phyloP scores from a whole-genome alignment of 2,329 filamentous ascomycete genomes.

The Kalmusia sp. region DNA sequence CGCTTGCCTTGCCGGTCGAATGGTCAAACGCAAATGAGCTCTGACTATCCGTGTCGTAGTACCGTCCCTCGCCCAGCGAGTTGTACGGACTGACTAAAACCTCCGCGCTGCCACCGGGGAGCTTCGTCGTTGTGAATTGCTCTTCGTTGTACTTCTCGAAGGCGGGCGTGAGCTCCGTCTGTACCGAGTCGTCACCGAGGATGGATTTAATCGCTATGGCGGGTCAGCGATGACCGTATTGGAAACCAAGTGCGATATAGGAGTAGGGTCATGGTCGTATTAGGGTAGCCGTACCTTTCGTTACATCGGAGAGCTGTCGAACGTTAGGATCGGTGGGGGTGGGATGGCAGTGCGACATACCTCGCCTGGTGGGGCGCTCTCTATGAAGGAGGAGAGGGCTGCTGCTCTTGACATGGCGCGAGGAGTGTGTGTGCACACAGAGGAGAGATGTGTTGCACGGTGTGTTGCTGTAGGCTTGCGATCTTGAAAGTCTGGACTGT shows the following conservation, averaged over 20 bases:
- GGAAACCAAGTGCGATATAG: neutral
- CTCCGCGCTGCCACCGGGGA: conserved; percentile 82
- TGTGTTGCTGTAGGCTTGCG: neutral
- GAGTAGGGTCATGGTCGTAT: neutral
- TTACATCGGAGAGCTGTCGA: conserved; percentile 80
- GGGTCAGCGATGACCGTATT: conserved; percentile 7
- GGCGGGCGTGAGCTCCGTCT: conserved; percentile 78
- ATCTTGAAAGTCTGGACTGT: conserved; percentile 1
- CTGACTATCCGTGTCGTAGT: conserved; percentile 88
- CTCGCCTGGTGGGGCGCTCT: conserved; percentile 95
- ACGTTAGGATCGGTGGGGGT: conserved; percentile 29
- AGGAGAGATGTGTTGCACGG: neutral
- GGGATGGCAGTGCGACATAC: conserved; percentile 59
- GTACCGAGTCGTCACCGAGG: conserved; percentile 71
- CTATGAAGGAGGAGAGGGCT: conserved; percentile 77
- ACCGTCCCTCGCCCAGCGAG: conserved; percentile 78
- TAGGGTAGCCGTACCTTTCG: conserved; percentile 70
- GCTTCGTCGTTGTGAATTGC: conserved; percentile 86
- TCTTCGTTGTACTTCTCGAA: conserved; percentile 97
- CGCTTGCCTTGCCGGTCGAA: conserved; percentile 81
- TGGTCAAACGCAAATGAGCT: conserved; percentile 92
- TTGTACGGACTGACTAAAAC: conserved; percentile 87
- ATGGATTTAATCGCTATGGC: conserved; percentile 85
- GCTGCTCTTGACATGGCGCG: conserved; percentile 44
- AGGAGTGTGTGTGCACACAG: neutral